Percentiles rank a stretch among this genome's conserved stretches.
These are phyloP conservation scores for Geosmithia flava DNA, from an alignment of 2,329 filamentous ascomycete species.

Conservation along the genomic window DNA sequence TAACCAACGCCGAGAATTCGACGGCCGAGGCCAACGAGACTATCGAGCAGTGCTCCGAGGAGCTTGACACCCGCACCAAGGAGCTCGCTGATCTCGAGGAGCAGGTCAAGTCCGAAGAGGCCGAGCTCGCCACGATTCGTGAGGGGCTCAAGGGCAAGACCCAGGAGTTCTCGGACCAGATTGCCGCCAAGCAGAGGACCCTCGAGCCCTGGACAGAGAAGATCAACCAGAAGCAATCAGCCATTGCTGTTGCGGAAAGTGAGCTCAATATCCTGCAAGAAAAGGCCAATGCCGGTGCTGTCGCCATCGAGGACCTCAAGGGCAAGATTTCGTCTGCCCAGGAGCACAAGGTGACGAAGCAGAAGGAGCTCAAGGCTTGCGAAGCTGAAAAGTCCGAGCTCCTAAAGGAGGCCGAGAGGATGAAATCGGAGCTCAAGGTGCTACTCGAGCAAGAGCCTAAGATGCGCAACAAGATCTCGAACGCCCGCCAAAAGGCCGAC, in stretches of 20 bases:
- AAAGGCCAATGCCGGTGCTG: conserved; percentile 75
- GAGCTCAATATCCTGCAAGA: conserved; percentile 87
- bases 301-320: conserved; percentile 73
- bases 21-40: conserved; percentile 64
- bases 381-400: conserved; percentile 60
- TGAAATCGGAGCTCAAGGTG: conserved; percentile 61
- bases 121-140: conserved; percentile 70
- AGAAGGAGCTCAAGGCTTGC: conserved; percentile 62
- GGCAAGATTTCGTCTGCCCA: conserved; percentile 65
- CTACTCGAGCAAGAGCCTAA: conserved; percentile 69
- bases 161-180: conserved; percentile 85
- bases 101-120: conserved; percentile 66
- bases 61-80: conserved; percentile 64
- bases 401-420: conserved; percentile 60
- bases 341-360: conserved; percentile 57
- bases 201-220: conserved; percentile 95
- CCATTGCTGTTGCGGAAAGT: conserved; percentile 87
- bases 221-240: conserved; percentile 90
- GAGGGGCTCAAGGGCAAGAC: conserved; percentile 91
- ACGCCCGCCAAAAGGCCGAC: conserved; percentile 85
- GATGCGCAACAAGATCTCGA: conserved; percentile 73
- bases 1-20: conserved; percentile 63
- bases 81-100: conserved; percentile 68
- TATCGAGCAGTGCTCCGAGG: conserved; percentile 63
- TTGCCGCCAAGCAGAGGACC: conserved; percentile 82